Base-by-base conservation (phyloP, 2,329 filamentous ascomycete species). In the Lachnellula willkommii region DNA sequence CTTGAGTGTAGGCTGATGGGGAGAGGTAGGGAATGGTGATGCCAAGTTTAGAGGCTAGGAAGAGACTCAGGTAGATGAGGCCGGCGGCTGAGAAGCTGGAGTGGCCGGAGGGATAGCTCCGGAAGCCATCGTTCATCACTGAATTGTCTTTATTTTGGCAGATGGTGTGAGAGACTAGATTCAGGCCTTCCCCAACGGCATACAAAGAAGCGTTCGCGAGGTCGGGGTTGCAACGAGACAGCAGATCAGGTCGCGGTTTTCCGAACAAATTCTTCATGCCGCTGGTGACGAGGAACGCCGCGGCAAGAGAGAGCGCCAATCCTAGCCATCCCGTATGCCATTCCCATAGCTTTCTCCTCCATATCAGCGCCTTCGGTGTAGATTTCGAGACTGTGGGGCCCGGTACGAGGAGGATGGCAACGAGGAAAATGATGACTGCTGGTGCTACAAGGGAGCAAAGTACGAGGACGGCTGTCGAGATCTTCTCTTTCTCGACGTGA, bases 271-370 rank as follows among this genome's bases (percentile, higher is more conserved):
- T 90, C 79, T 96, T 96, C 78, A 95, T 84, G 50, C 87, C 89
- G 65, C 90, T 85, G 1, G 91, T 93, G 65, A 95, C 84, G 71
- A 94, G 84, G 75, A 88, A 95, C 4, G 88, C 81, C 2, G 82
- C 77, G 2, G 85, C 83, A 9, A 90, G 75, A 2, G 88, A 83
- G 17, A 96, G 76, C 1, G 79, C 89, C 2, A 96, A 78, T 0
- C 92, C 92, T 66, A 96, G 83, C 83, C 87, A 90, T 56, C 89
- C 91, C 2, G 84, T 84, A 69, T 96, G 90, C 70, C 89, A 84
- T 71, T 96, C 92, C 91, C 93, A 96, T 1, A 96, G 71, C 73
- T 94, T 96, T 62, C 89, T 81, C 68, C 82, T 83, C 85, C 89
- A 91, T 46, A 92, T 77, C 53, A 89, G 73, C 4, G 79, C 71